Evolutionary conservation across 1,284 basidiomycete genomes (phyloP).

Genomic region (Ceratorhiza oryzae-sativae): DNA sequence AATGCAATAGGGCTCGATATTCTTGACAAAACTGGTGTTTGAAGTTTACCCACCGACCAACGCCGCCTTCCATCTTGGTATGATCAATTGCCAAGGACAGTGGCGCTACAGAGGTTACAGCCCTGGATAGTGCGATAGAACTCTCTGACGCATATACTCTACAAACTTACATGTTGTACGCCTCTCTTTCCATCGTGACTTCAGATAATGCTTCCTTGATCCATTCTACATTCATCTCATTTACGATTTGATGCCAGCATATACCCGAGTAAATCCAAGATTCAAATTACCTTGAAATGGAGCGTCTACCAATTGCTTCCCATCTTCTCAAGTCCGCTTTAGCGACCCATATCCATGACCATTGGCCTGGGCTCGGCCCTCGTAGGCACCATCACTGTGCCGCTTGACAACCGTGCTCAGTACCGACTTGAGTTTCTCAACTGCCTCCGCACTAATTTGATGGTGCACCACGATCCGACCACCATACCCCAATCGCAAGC

Average conservation of each 20-base stretch:
- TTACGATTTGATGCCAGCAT: too few species aligned
- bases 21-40: too few species aligned
- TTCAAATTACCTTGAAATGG: background rate
- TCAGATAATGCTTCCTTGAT: too few species aligned
- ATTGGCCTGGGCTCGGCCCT: background rate
- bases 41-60: too few species aligned
- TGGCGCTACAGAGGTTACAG: too few species aligned
- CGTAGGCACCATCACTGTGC: constrained; percentile 39
- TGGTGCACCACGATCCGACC: constrained; percentile 44
- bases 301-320: background rate
- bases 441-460: constrained; percentile 43
- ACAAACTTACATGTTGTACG: too few species aligned
- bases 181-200: too few species aligned
- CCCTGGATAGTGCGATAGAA: too few species aligned
- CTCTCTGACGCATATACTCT: background rate
- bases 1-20: too few species aligned
- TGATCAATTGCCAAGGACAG: too few species aligned
- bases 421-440: constrained; percentile 39
- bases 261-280: background rate
- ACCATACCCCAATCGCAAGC: constrained; percentile 40
- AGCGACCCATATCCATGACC: constrained; percentile 25
- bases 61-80: too few species aligned
- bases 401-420: constrained; percentile 35
- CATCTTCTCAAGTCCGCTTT: constrained; percentile 5
- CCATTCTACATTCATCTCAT: too few species aligned